These are phyloP conservation scores for Saccharomyces jurei DNA, from an alignment of 805 yeast species.

Conservation along the genomic window DNA sequence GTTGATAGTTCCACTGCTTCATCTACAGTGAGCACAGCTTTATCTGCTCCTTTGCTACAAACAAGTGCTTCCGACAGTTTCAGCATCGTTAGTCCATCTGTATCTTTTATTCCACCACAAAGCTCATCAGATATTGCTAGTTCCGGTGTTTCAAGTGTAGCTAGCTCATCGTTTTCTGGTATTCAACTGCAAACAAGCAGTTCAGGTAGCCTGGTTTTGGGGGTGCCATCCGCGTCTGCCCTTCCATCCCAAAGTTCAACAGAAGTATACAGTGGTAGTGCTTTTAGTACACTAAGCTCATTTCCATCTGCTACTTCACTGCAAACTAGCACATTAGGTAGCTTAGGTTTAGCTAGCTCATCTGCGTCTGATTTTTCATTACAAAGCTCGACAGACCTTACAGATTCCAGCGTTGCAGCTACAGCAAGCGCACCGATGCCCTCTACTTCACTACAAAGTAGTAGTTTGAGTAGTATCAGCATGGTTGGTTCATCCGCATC, in stretches of 20 bases:
- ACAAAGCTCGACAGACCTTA: background rate
- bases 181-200: background rate
- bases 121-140: background rate
- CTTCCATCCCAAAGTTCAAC: background rate
- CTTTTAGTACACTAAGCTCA: background rate
- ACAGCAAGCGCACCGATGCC: background rate
- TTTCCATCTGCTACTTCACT: background rate
- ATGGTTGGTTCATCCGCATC: background rate
- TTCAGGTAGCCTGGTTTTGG: background rate
- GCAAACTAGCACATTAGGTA: background rate
- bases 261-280: background rate
- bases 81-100: background rate
- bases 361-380: background rate
- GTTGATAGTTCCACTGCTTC: background rate
- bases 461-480: background rate
- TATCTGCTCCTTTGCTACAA: background rate
- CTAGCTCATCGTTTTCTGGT: background rate
- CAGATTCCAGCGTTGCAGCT: background rate
- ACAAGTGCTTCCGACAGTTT: background rate
- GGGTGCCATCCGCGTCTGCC: background rate
- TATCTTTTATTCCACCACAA: background rate
- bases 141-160: background rate
- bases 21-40: background rate
- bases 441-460: background rate
- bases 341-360: background rate